A percentile compares a stretch with the other conserved stretches of the same genome.
phyloP scores from a whole-genome alignment of 75 land plant species.

The Cryptomeria japonica region DNA sequence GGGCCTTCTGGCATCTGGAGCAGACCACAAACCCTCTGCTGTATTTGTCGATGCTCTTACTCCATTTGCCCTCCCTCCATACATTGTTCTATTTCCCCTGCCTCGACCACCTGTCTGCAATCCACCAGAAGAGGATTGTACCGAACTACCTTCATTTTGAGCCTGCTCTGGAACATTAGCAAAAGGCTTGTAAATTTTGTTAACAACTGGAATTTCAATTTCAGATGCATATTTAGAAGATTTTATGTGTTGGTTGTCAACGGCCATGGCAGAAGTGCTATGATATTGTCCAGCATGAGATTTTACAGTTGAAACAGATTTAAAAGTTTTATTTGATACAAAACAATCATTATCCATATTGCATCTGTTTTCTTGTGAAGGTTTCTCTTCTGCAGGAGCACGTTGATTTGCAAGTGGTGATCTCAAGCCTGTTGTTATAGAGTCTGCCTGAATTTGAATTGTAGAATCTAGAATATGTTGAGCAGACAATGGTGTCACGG shows the following conservation, averaged over 20 bases:
- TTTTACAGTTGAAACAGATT: neutral
- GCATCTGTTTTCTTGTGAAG: neutral
- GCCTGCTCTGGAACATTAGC: constrained; percentile 12
- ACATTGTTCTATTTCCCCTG: constrained; percentile 30
- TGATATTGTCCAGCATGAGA: neutral
- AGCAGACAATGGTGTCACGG: neutral
- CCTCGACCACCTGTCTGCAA: constrained; percentile 23
- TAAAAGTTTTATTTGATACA: neutral
- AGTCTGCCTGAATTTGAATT: constrained; percentile 2
- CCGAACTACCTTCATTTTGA: constrained; percentile 7
- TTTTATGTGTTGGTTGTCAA: constrained; percentile 4
- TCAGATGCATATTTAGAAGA: constrained; percentile 4
- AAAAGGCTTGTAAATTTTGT: constrained; percentile 13
- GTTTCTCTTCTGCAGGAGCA: neutral
- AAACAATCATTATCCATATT: neutral
- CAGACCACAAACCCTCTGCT: constrained; percentile 20
- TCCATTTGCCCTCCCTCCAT: constrained; percentile 26
- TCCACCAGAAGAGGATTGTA: constrained; percentile 13
- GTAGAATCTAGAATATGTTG: constrained; percentile 9
- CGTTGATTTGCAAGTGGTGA: neutral
- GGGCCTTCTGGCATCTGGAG: constrained; percentile 20
- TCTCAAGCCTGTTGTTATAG: neutral
- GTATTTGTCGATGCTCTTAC: constrained; percentile 18
- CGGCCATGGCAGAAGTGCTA: neutral
- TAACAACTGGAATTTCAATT: neutral